Conservation (phyloP, 75 land plant genomes). For the Sequoia sempervirens region DNA sequence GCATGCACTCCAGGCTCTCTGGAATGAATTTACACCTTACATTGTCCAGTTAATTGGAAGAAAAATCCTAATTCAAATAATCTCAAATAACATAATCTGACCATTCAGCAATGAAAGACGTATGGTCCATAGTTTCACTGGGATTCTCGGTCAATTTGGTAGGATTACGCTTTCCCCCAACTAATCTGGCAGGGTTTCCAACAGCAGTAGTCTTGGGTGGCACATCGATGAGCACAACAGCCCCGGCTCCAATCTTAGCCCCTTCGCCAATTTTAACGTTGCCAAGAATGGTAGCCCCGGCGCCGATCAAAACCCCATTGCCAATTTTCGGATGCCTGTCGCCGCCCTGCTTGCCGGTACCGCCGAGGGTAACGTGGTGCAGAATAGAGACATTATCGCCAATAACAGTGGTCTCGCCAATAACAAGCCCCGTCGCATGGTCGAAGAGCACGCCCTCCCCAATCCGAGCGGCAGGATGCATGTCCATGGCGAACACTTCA, state of each 20-base stretch:
- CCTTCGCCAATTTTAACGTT: constrained; percentile 61
- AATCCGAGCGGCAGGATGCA: constrained; percentile 37
- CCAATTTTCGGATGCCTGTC: constrained; percentile 73
- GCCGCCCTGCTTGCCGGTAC: constrained; percentile 49
- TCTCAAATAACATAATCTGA: constrained; percentile 35
- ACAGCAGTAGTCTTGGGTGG: constrained; percentile 69
- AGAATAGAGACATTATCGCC: constrained; percentile 73
- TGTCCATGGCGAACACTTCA: constrained; percentile 34
- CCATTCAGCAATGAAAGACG: constrained; percentile 48
- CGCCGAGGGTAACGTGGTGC: constrained; percentile 67
- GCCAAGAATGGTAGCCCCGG: constrained; percentile 68
- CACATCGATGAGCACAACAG: constrained; percentile 64
- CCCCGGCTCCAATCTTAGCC: constrained; percentile 71
- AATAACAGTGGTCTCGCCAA: constrained; percentile 40
- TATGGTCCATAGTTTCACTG: constrained; percentile 66
- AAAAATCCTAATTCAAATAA: neutral
- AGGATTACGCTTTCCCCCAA: constrained; percentile 50
- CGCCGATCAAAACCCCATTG: constrained; percentile 69
- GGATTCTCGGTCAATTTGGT: constrained; percentile 41
- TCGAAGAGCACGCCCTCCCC: constrained; percentile 23
- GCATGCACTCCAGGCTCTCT: too few species aligned
- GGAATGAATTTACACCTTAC: too few species aligned
- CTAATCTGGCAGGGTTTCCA: constrained; percentile 65
- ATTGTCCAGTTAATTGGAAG: too few species aligned
- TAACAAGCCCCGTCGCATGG: constrained; percentile 36